Evolutionary conservation across 2,329 filamentous ascomycete genomes (phyloP).

Genomic region (Pyrenophora teres): DNA sequence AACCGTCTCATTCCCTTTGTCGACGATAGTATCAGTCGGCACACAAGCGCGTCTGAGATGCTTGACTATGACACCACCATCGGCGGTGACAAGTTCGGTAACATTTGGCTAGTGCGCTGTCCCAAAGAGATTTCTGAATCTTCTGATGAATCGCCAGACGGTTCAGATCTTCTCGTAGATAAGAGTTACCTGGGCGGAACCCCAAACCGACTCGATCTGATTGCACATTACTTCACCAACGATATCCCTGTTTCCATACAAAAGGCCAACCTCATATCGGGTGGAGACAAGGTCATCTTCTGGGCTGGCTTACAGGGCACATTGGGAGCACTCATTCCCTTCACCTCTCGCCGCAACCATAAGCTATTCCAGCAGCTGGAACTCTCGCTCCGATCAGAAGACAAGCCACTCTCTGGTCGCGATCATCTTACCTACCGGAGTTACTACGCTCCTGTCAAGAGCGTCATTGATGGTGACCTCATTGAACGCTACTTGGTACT

Average conservation of each 20-base stretch:
- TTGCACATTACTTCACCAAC: slow-evolving; percentile 87
- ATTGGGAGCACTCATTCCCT: slow-evolving; percentile 89
- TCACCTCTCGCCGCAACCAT: slow-evolving; percentile 87
- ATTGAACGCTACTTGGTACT: slow-evolving; percentile 89
- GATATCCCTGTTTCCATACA: slow-evolving; percentile 90
- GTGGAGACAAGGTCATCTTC: slow-evolving; percentile 86
- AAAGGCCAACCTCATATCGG: slow-evolving; percentile 87
- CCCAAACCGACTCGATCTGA: slow-evolving; percentile 79
- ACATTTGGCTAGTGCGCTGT: slow-evolving; percentile 89
- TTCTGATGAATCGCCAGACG: slow-evolving; percentile 88
- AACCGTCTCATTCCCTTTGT: slow-evolving; percentile 93
- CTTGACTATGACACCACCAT: slow-evolving; percentile 96
- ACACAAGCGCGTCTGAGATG: slow-evolving; percentile 91
- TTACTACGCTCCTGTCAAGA: slow-evolving; percentile 96
- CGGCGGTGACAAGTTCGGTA: slow-evolving; percentile 97
- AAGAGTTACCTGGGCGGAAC: slow-evolving; percentile 88
- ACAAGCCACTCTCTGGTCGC: slow-evolving; percentile 84
- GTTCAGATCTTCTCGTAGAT: slow-evolving; percentile 88
- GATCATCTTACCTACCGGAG: slow-evolving; percentile 95
- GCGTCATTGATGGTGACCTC: slow-evolving; percentile 93
- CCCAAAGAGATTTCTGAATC: slow-evolving; percentile 85
- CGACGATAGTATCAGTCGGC: slow-evolving; percentile 86
- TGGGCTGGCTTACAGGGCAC: slow-evolving; percentile 97
- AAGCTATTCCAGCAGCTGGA: slow-evolving; percentile 98
- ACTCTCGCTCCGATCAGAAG: slow-evolving; percentile 75